These are phyloP conservation scores for Epichloe uncinata DNA, from an alignment of 2,329 filamentous ascomycete genomes.

Conservation along the genomic window DNA sequence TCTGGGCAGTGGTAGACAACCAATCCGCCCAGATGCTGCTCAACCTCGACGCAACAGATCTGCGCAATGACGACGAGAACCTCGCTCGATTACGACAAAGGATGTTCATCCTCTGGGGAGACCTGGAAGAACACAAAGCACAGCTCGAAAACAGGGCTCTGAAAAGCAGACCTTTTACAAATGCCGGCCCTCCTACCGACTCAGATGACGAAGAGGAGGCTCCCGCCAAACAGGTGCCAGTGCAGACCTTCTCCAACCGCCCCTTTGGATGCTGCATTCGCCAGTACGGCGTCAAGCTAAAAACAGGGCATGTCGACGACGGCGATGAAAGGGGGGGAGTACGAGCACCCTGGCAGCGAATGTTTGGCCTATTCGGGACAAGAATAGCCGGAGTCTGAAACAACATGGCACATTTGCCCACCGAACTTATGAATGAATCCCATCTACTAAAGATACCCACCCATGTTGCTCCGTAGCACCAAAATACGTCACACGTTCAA, in stretches of 20 bases:
- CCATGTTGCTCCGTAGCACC: background rate
- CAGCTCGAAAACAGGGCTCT: slow-evolving; percentile 4
- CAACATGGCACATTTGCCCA: background rate
- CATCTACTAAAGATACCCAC: background rate
- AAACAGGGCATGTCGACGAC: slow-evolving; percentile 40
- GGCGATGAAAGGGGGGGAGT: slow-evolving; percentile 18
- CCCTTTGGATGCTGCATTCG: slow-evolving; percentile 58
- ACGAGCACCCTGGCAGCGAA: slow-evolving; percentile 43
- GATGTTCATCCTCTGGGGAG: slow-evolving; percentile 72
- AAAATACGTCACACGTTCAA: too few species aligned
- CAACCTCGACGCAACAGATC: slow-evolving; percentile 34
- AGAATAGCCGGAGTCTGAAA: slow-evolving; percentile 27
- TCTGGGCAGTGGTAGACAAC: slow-evolving; percentile 60
- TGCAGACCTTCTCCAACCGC: slow-evolving; percentile 30
- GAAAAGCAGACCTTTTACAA: background rate
- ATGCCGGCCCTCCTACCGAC: slow-evolving; percentile 3
- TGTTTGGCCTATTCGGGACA: slow-evolving; percentile 53
- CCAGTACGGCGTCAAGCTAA: slow-evolving; percentile 50
- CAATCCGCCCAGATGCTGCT: slow-evolving; percentile 34
- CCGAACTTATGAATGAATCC: background rate
- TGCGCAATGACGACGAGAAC: slow-evolving; percentile 36
- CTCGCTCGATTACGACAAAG: slow-evolving; percentile 50
- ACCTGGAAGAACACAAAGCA: slow-evolving; percentile 59
- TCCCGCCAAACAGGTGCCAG: background rate
- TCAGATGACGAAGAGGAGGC: slow-evolving; percentile 7